Base-by-base conservation (phyloP, 1,284 basidiomycete genomes). In the Cryptococcus sp. region DNA sequence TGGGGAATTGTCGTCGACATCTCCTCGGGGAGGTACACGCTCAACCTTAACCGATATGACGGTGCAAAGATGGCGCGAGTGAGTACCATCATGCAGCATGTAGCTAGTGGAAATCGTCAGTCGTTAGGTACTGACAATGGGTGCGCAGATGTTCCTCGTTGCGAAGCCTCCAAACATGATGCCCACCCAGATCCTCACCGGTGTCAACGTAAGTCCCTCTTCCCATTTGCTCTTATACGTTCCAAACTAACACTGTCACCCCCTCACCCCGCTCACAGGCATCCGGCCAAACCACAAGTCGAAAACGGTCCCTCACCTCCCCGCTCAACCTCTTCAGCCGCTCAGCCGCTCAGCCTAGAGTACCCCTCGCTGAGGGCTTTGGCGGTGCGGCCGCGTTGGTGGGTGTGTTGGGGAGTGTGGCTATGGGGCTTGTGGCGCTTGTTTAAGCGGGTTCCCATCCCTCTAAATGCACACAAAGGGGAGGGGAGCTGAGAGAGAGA, bases 131-230 rank as follows among this genome's bases (percentile, higher is more conserved):
- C 12, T 44, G 28, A 33, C 28, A 33, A 4, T 4, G 28, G 28
- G 9, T n/a, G 5, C 7, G 13, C 52, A 71, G 68, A 69, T 75
- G 64, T 76, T 74, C 68, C 66, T 77, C 51, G 56, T 63, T 42
- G 70, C 71, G 37, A 65, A 65, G 44, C 77, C 77, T 20, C 77
- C 77, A 52, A 77, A 76, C 72, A 79, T 79, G 77, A 67, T 78
- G 39, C 77, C 77, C 7, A 78, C 77, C 13, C 66, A 71, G 47
- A 45, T 67, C 44, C 63, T 79, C 20, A 73, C 72, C 18, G 77
- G 77, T 51, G 70, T 68, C 37, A 78, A 77, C 64, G 71, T 70
- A 53, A 66, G 70, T 66, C 11, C n/a, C 40, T 50, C 21, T 12
- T 16, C 47, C 13, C 16, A 52, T 21, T 33, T 36, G 7, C 21